Evolutionary conservation across 176 grass and related monocot species (phyloP).

Genomic region (bread wheat (Triticum aestivum)): DNA sequence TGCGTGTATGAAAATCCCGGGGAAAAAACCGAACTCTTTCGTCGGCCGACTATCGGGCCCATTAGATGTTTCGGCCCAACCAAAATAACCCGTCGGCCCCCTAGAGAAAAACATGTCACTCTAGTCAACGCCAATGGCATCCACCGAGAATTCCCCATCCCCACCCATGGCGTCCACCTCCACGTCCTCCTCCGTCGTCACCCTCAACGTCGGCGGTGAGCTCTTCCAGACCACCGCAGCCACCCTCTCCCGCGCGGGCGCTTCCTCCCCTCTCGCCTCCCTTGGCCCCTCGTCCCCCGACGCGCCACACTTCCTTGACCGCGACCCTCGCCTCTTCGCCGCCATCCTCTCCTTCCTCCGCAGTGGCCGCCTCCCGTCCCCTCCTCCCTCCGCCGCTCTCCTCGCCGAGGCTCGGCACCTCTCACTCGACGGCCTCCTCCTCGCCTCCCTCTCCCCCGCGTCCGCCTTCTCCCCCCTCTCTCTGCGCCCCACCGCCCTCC

Average conservation of each 20-base stretch:
- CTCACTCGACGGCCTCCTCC: constrained; percentile 15
- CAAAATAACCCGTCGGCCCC: no score
- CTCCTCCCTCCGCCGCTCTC: constrained; percentile 30
- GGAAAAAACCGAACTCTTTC: no score
- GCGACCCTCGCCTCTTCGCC: constrained; percentile 54
- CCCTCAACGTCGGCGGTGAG: constrained; percentile 77
- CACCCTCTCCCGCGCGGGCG: constrained; percentile 65
- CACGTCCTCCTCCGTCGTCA: constrained; percentile 42
- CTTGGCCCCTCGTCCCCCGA: constrained; percentile 24
- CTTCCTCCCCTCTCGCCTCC: constrained; percentile 57
- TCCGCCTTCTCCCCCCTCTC: constrained; percentile 3
- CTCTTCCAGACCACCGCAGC: constrained; percentile 68
- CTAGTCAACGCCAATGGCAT: neutral
- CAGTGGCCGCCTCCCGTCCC: constrained; percentile 34
- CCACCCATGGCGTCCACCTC: constrained; percentile 33
- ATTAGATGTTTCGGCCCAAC: no score
- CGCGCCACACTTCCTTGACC: constrained; percentile 63
- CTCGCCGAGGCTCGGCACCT: constrained; percentile 52
- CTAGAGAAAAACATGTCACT: neutral
- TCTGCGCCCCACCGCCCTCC: neutral
- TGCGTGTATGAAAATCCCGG: no score
- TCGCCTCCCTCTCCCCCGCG: constrained; percentile 28
- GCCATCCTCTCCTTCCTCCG: constrained; percentile 60
- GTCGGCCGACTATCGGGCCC: no score
- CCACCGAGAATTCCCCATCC: neutral